These are phyloP conservation scores for Ophiostoma sp. DNA, from an alignment of 2,329 filamentous ascomycete species.

Conservation along the genomic window DNA sequence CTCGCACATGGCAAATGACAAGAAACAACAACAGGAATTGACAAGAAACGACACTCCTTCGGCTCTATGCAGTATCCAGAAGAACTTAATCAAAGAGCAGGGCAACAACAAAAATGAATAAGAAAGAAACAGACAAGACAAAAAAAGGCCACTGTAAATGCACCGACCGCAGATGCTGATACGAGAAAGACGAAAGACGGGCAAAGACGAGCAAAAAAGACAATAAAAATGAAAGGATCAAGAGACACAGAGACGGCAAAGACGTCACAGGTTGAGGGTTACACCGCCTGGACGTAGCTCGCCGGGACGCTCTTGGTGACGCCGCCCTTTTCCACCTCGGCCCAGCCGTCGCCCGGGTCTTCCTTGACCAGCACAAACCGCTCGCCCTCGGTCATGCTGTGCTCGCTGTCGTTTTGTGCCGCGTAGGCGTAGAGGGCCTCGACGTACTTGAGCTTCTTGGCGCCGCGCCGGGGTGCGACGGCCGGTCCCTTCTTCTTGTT, in stretches of 20 bases:
- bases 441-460: conserved; percentile 91
- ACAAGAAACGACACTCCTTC: background rate
- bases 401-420: conserved; percentile 81
- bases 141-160: background rate
- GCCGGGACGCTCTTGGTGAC: conserved; percentile 86
- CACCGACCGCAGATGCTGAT: conserved; percentile 3
- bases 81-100: background rate
- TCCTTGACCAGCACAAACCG: conserved; percentile 85
- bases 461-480: conserved; percentile 85
- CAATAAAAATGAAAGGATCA: background rate
- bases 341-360: conserved; percentile 93
- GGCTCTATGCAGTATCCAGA: conserved; percentile 4
- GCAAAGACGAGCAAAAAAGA: background rate
- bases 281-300: conserved; percentile 83
- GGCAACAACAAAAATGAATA: background rate
- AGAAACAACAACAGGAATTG: too few relatives aligned
- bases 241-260: background rate
- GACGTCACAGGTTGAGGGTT: conserved; percentile 26
- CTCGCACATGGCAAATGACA: background rate
- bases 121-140: background rate
- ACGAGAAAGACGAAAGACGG: background rate
- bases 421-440: conserved; percentile 91
- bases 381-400: conserved; percentile 88
- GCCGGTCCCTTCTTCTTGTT: conserved; percentile 85
- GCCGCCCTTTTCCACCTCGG: conserved; percentile 90